Percentiles rank a stretch among this genome's conserved stretches.
Conservation (phyloP, 306 rosid species). For the Pterocarpus santalinus region DNA sequence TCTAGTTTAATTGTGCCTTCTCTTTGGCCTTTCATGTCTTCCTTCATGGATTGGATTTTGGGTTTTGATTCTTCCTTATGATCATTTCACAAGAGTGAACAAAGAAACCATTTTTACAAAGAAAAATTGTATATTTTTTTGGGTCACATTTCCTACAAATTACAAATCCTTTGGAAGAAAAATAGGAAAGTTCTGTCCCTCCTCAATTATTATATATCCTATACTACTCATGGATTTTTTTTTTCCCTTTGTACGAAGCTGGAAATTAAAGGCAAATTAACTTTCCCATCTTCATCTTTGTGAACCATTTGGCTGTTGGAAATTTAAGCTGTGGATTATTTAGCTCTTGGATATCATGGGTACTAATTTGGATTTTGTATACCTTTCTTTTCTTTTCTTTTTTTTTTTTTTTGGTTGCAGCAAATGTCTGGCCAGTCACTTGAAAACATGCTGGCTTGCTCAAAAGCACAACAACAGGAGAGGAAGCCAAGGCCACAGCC, state of each 20-base stretch:
- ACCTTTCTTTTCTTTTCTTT: neutral
- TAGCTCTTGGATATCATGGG: neutral
- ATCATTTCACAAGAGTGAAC: conserved; percentile 7
- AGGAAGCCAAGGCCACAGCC: conserved; percentile 82
- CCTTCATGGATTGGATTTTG: neutral
- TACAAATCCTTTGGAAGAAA: too few species aligned
- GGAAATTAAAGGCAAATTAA: conserved; percentile 24
- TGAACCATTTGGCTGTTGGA: neutral
- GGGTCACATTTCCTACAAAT: neutral
- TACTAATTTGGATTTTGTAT: conserved; percentile 29
- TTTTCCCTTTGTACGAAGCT: neutral
- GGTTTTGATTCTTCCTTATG: neutral
- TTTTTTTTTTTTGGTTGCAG: conserved; percentile 52
- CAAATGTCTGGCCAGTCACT: conserved; percentile 78
- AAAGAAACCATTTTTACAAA: neutral
- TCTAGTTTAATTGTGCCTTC: neutral
- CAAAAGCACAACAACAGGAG: conserved; percentile 70
- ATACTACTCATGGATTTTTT: conserved; percentile 27
- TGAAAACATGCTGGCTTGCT: conserved; percentile 78
- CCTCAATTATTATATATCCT: conserved; percentile 9
- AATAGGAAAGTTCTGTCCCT: neutral
- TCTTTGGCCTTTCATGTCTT: conserved; percentile 17
- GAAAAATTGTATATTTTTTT: neutral
- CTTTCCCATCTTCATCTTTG: conserved; percentile 3
- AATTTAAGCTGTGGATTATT: neutral